These are phyloP conservation scores for Vitis rotundifolia DNA, from an alignment of 164 flowering plant species.

Conservation along the genomic window DNA sequence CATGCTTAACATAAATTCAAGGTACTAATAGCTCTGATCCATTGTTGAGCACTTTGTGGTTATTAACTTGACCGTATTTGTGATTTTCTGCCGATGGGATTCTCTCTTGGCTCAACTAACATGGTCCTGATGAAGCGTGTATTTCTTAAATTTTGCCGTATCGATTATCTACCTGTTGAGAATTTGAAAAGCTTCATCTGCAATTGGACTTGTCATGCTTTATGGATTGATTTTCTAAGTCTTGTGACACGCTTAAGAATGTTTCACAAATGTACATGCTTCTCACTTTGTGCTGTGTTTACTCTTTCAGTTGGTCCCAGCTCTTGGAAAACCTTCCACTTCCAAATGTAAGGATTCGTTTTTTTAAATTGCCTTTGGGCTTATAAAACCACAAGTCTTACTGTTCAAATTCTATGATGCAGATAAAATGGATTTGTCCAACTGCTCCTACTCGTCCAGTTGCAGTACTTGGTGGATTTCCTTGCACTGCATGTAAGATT, in stretches of 20 bases:
- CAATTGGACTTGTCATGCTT: not conserved
- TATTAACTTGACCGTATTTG: not conserved
- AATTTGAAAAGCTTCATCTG: not conserved
- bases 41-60: not conserved
- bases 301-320: slow-evolving; percentile 60
- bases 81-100: not conserved
- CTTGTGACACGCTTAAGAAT: too few species aligned
- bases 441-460: slow-evolving; percentile 85
- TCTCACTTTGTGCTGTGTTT: slow-evolving; percentile 13
- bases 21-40: not conserved
- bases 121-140: not conserved
- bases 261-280: not conserved
- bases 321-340: slow-evolving; percentile 70
- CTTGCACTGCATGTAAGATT: slow-evolving; percentile 71
- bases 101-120: not conserved
- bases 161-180: not conserved
- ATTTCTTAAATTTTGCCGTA: not conserved
- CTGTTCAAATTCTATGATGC: slow-evolving; percentile 13
- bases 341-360: slow-evolving; percentile 55
- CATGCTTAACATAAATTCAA: not conserved
- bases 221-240: not conserved
- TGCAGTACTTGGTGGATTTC: slow-evolving; percentile 62
- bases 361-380: not conserved
- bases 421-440: slow-evolving; percentile 85
- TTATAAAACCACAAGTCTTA: not conserved